Evolutionary conservation across 1,139 yeast species (phyloP).

Genomic region (Diutina sp.): DNA sequence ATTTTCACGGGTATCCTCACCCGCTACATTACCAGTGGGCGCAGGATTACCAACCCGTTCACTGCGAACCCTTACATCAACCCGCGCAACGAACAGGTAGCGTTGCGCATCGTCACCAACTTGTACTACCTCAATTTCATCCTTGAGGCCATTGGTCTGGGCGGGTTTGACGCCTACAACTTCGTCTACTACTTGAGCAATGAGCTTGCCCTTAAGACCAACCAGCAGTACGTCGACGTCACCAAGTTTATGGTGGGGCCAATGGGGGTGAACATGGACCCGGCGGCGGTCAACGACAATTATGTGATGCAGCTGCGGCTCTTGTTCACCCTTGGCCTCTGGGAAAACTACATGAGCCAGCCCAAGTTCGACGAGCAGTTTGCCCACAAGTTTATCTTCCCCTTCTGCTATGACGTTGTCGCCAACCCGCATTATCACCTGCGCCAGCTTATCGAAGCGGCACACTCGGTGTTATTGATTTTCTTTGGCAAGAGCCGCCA

Average conservation of each 20-base stretch:
- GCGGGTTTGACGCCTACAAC: slow-evolving; percentile 60
- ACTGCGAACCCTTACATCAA: not conserved
- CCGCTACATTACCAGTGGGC: slow-evolving; percentile 13
- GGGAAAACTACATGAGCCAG: slow-evolving; percentile 43
- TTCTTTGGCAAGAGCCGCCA: slow-evolving; percentile 17
- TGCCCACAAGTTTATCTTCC: slow-evolving; percentile 21
- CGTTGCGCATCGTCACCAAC: slow-evolving; percentile 18
- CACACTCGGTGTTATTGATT: slow-evolving; percentile 54
- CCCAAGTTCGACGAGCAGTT: slow-evolving; percentile 12
- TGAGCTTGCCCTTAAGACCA: slow-evolving; percentile 22
- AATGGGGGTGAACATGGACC: slow-evolving; percentile 17
- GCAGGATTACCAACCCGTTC: not conserved
- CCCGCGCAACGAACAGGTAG: not conserved
- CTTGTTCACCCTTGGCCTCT: slow-evolving; percentile 42
- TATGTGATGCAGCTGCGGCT: slow-evolving; percentile 35
- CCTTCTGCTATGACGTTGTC: slow-evolving; percentile 29
- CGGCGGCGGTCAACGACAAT: slow-evolving; percentile 17
- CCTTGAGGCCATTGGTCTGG: slow-evolving; percentile 47
- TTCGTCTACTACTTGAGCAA: slow-evolving; percentile 44
- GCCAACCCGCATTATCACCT: slow-evolving; percentile 16
- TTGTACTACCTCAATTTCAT: slow-evolving; percentile 46
- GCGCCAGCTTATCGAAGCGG: slow-evolving; percentile 41
- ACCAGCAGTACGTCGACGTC: not conserved
- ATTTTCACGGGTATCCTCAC: slow-evolving; percentile 45
- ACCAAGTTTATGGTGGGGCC: not conserved